Base-by-base conservation (phyloP, 257 asterid genomes). In the Catharanthus roseus region DNA sequence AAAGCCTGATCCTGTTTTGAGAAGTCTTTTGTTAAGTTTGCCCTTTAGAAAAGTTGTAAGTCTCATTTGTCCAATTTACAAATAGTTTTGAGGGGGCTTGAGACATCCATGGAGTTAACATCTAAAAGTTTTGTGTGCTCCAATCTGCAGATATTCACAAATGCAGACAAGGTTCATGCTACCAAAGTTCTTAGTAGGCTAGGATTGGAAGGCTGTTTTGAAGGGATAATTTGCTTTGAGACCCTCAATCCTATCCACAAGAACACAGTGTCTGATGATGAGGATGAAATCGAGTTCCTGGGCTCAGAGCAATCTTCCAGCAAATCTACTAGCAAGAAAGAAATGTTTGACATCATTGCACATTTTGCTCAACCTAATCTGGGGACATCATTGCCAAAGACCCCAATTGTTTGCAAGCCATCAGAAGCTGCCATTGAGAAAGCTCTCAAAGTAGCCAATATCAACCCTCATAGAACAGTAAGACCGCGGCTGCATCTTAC, bases 171-270 rank as follows among this genome's bases (percentile, higher is more conserved):
- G 82, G 79, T 85, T 39, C 99, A 95, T 65, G 97, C 97, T 26
- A 70, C 85, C 11, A 82, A 86, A 82, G 97, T 78, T 64, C 88
- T 95, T 26, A 78, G 76, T 33, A 79, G 79, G 39, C 89, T 95
- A 47, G 99, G 97, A 5, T 69, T 95, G 65, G 95, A 89, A 68
- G 97, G 83, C 66, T 95, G 99, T 75, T 95, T 95, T 23, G 99
- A 95, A 78, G 97, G 98, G 73, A 91, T 95, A 73, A 73, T 95
- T 57, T 95, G 97, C 69, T 95, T 95, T 62, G 99, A 95, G 86
- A 91, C 99, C 21, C 88, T 95, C 47, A 95, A 95, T 65, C 97
- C 96, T 18, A 78, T 71, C 26, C 93, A 85, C 76, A 88, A 87
- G 80, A 84, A 45, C 82, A 71, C 83, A 41, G 86, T 74, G 19